Base-by-base conservation (phyloP, 768 basidiomycete genomes). In the Trametes cubensis region DNA sequence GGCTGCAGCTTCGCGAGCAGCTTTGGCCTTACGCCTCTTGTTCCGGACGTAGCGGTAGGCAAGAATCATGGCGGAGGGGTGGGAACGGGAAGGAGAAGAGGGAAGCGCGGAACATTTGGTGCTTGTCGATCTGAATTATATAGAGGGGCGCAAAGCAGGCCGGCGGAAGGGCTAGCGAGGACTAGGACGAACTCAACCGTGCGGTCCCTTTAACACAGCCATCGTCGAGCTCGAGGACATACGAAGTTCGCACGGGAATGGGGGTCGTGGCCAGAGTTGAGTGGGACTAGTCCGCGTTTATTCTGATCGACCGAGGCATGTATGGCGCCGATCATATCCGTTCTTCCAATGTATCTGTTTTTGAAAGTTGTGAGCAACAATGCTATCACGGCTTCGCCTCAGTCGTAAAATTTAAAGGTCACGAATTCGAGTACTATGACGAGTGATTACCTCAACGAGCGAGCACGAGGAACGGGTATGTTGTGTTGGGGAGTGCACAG, bases 21-120 rank as follows among this genome's bases (percentile, higher is more conserved):
- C 61, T 44, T 62, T 57, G 11, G 61, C 61, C 6, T 41, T 25
- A 3, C 61, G 48, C 34, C 61, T 51, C 49, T 57, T 62, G 49
- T 62, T 26, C 45, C 61, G 45, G 42, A 62, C 38, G 44, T 62
- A 62, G 41, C 55, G 55, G 55, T 62, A 62, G 6, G 61, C 55
- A 34, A 52, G 8, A 20, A 57, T 57, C 61, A 62, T 62, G 55
- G 47, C 2, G 42, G 18, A 26, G 25, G 23, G 18, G 26, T 2
- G 18, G 25, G 30, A 14, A 18, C 14, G 3, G 18, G 21, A 15
- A 51, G 17, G 21, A 48, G n/a, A 39, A 23, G 11, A 30, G 44
- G 14, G 10, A 18, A 14, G 41, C 15, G 57, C 11, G 18, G 3
- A 15, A 18, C 51, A 53, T 40, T 2, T 6, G 18, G 21, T 5